A percentile compares a stretch with the other conserved stretches of the same genome.
Evolutionary conservation across 2,329 filamentous ascomycete genomes (phyloP).

Genomic region (Lizonia empirigonia): DNA sequence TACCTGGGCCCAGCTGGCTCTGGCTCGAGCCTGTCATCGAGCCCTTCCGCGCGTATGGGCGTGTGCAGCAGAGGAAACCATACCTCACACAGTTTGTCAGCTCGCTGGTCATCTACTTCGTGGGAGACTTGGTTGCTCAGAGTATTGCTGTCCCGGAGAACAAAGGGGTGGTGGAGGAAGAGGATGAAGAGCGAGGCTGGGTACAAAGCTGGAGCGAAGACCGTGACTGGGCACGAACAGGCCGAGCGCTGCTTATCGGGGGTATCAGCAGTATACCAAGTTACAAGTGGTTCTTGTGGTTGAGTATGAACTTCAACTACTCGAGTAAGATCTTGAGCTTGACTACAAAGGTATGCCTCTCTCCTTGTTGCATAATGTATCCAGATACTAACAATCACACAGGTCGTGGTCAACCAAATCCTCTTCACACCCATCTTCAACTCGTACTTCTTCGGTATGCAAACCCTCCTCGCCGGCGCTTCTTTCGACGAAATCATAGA

Average conservation of each 20-base stretch:
- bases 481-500: slow-evolving; percentile 67
- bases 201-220: slow-evolving; percentile 53
- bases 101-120: slow-evolving; percentile 77
- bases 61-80: slow-evolving; percentile 72
- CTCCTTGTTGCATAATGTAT: not conserved
- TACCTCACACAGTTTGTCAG: slow-evolving; percentile 80
- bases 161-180: slow-evolving; percentile 18
- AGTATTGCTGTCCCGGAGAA: slow-evolving; percentile 54
- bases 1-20: slow-evolving; percentile 53
- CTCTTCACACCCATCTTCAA: slow-evolving; percentile 74
- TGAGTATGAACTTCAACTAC: slow-evolving; percentile 85
- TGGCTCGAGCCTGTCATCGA: slow-evolving; percentile 55
- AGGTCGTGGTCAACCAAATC: slow-evolving; percentile 76
- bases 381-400: slow-evolving; percentile 3
- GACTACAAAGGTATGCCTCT: slow-evolving; percentile 61
- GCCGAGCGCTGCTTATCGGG: slow-evolving; percentile 76
- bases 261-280: slow-evolving; percentile 74
- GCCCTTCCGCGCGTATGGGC: slow-evolving; percentile 65
- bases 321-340: slow-evolving; percentile 72
- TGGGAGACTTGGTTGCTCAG: slow-evolving; percentile 79
- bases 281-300: slow-evolving; percentile 83
- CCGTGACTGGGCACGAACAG: slow-evolving; percentile 60
- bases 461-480: slow-evolving; percentile 62
- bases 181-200: slow-evolving; percentile 43
- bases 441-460: slow-evolving; percentile 60